Evolutionary conservation across 73 alveolate species (phyloP), one percentile per base, ranked within the genome.

Genomic region (Paraurostyla sp.): DNA sequence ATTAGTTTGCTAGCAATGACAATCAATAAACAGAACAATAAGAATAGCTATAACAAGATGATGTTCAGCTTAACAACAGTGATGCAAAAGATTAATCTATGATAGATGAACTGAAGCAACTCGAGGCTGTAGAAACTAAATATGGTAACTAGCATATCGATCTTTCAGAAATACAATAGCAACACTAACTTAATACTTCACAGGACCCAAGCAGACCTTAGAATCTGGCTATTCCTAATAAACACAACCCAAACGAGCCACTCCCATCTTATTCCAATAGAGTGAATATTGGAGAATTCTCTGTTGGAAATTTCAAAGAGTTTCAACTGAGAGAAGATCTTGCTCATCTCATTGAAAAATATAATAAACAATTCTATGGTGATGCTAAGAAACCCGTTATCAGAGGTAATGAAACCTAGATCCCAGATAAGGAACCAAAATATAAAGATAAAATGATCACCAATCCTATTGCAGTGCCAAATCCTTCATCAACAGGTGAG

Each of bases 381-480:
- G 71, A 73, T 45, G 27, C 86, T 0, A 73, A 48, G 29, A 73
- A 48, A 45, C 86, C 86, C 0, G 51, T 13, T 25, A 73, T 73
- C 2, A 41, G 46, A 73, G 86, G 86, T 13, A 36, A 40, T 23
- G 30, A 16, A 6, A 6, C n/a, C 1, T 48, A 73, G 71, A n/a
- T n/a, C n/a, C 71, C 25, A 33, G 32, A 16, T 20, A 48, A 73
- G 59, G 57, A 73, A 6, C n/a, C 9, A 25, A 73, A 46, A 36
- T 73, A 73, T 35, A 49, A 73, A 25, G 71, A 73, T 25, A 48
- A 73, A 46, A 48, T 43, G 51, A 73, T 73, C 30, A 73, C 46
- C 23, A 73, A 73, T 73, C 86, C 86, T 29, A 49, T 73, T 23
- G 86, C 86, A 25, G 86, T 73, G 6, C 86, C 86, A 16, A 27